Evolutionary conservation across 2,329 filamentous ascomycete species (phyloP).

Genomic region (Botrytis deweyae): DNA sequence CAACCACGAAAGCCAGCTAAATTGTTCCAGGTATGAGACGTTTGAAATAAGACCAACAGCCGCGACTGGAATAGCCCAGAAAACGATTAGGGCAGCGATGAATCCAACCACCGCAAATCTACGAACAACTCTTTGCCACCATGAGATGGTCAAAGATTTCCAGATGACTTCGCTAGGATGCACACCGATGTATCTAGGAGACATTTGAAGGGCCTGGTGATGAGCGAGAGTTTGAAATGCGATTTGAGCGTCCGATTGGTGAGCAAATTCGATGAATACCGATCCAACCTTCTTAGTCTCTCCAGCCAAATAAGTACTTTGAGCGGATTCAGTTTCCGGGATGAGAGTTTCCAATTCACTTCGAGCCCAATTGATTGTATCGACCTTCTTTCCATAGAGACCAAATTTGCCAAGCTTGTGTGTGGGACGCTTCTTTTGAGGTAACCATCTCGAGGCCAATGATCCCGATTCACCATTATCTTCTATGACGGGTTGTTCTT

Average conservation of each 20-base stretch:
- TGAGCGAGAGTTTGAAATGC: conserved; percentile 86
- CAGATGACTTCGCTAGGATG: conserved; percentile 83
- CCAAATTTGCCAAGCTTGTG: conserved; percentile 69
- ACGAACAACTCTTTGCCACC: conserved; percentile 81
- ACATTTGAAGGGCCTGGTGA: conserved; percentile 80
- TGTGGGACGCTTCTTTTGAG: conserved; percentile 70
- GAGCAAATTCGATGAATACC: conserved; percentile 88
- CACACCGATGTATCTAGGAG: conserved; percentile 80
- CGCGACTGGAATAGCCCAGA: conserved; percentile 77
- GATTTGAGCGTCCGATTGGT: conserved; percentile 78
- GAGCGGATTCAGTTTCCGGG: conserved; percentile 66
- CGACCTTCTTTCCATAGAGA: conserved; percentile 81
- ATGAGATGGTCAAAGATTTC: conserved; percentile 77
- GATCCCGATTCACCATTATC: conserved; percentile 66
- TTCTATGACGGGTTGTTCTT: conserved; percentile 47
- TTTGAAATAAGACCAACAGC: conserved; percentile 86
- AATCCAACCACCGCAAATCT: conserved; percentile 68
- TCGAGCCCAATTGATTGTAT: conserved; percentile 90
- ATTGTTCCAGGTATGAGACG: conserved; percentile 64
- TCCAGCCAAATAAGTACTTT: conserved; percentile 64
- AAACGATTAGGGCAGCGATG: conserved; percentile 75
- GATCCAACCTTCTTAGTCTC: conserved; percentile 60
- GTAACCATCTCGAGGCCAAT: conserved; percentile 72
- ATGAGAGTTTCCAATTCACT: conserved; percentile 73
- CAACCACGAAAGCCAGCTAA: conserved; percentile 74